Base-by-base conservation (phyloP, 1,139 yeast genomes). In the Magnusiomyces suaveolens region DNA sequence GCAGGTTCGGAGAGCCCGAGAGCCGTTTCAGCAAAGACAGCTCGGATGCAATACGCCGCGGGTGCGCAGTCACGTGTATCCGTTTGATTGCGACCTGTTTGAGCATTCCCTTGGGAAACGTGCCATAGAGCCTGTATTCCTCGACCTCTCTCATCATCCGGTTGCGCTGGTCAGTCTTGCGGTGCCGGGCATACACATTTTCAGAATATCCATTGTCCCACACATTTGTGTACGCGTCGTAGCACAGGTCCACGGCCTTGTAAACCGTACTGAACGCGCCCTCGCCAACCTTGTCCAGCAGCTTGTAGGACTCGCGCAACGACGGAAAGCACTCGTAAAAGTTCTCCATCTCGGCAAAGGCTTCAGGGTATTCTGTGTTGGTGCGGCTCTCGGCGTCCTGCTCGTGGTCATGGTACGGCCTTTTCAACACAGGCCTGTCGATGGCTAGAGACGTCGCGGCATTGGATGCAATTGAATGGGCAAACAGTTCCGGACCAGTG, bases 41-140 rank as follows among this genome's bases (percentile, higher is more conserved):
- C 69, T 92, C 99, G 68, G 89, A 89, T 62, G 81, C 82, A 52
- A 92, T 90, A 67, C 99, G 78, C 60, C 81, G 83, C 0, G 97
- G 97, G 4, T 97, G 88, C 1, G 97, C 87, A 0, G 98, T 94
- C 29, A 90, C 98, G 68, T 90, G 90, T 53, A 92, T 89, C 65
- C 94, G 82, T 69, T 92, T 92, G 62, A 92, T 74, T 2, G 99
- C 99, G 56, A 94, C 98, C 54, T 81, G 76, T 47, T 47, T 47
- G 16, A 24, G 26, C n/a, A 43, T 41, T 2, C n/a, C 18, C 4
- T 12, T 36, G 14, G 39, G 39, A 14, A 43, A 14, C 32, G 44
- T 33, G n/a, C 41, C 36, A 46, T 41, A 18, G 4, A 16, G 18
- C 20, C 18, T 12, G 20, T 10, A 18, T 32, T 46, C 16, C 14